Evolutionary conservation across 345 rosid genomes (phyloP).

Genomic region (Populus nigra): DNA sequence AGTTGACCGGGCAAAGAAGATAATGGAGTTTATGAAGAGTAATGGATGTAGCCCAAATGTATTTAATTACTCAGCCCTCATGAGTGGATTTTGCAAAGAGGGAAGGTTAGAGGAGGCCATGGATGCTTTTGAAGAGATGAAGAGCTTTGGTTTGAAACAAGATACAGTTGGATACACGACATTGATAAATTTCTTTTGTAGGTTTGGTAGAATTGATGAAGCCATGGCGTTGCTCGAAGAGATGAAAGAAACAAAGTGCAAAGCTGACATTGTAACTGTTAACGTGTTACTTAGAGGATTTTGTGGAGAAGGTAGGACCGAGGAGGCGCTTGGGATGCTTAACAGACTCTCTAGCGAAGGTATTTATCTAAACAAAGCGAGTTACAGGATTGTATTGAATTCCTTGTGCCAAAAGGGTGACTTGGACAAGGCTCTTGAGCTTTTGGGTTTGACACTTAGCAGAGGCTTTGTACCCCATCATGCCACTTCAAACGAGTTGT

Average conservation of each 20-base stretch:
- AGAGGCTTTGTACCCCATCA: slow-evolving; percentile 67
- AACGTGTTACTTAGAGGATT: slow-evolving; percentile 75
- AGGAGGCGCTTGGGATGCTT: slow-evolving; percentile 65
- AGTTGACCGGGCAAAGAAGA: slow-evolving; percentile 66
- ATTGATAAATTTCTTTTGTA: slow-evolving; percentile 66
- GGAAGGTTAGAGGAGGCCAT: slow-evolving; percentile 60
- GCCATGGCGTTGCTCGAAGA: slow-evolving; percentile 60
- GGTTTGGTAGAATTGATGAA: slow-evolving; percentile 46
- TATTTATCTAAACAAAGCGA: slow-evolving; percentile 63
- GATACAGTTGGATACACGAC: slow-evolving; percentile 76
- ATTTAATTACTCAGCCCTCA: slow-evolving; percentile 61
- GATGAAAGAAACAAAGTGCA: slow-evolving; percentile 64
- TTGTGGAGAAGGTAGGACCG: slow-evolving; percentile 54
- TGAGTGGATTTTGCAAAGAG: slow-evolving; percentile 66
- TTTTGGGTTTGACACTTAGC: slow-evolving; percentile 58
- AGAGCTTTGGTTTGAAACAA: slow-evolving; percentile 51
- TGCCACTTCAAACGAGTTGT: slow-evolving; percentile 77
- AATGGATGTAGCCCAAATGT: slow-evolving; percentile 73
- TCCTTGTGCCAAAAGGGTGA: slow-evolving; percentile 56
- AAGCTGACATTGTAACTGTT: slow-evolving; percentile 67
- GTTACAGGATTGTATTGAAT: slow-evolving; percentile 79
- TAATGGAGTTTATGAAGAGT: slow-evolving; percentile 76
- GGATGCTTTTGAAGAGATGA: slow-evolving; percentile 55
- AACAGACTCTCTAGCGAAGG: slow-evolving; percentile 51
- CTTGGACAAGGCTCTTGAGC: slow-evolving; percentile 50